These are phyloP conservation scores for Astraeus odoratus DNA, from an alignment of 768 basidiomycete species.

Conservation along the genomic window DNA sequence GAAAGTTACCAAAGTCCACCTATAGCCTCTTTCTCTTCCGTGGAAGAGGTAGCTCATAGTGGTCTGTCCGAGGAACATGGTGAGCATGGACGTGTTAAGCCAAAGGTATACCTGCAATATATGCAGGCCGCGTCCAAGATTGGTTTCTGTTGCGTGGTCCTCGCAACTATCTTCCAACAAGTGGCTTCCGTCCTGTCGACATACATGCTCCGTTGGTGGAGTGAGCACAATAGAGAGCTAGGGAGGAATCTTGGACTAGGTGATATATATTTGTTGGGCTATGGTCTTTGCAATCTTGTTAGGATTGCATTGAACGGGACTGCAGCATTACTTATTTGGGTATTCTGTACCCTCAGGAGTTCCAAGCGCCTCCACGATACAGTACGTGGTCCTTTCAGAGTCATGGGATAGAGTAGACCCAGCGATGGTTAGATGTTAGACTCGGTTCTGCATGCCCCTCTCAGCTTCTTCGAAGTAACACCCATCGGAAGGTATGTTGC, in stretches of 20 bases:
- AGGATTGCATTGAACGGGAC: conserved; percentile 48
- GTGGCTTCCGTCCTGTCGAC: conserved; percentile 52
- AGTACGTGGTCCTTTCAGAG: conserved; percentile 33
- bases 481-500: conserved; percentile 67
- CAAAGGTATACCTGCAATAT: conserved; percentile 69
- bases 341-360: conserved; percentile 69
- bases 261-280: conserved; percentile 50
- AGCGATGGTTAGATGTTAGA: conserved; percentile 53
- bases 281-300: conserved; percentile 61
- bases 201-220: conserved; percentile 72
- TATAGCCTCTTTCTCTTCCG: conserved; percentile 35
- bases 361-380: conserved; percentile 71
- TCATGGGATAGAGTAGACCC: background rate
- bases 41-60: conserved; percentile 33
- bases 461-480: conserved; percentile 87
- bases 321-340: conserved; percentile 64
- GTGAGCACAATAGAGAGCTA: conserved; percentile 61
- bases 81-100: conserved; percentile 78
- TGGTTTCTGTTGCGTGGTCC: conserved; percentile 63
- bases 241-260: conserved; percentile 54
- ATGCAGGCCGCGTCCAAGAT: conserved; percentile 69
- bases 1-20: conserved; percentile 52
- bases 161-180: conserved; percentile 51
- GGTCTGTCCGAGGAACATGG: conserved; percentile 63
- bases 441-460: conserved; percentile 74